Evolutionary conservation across 495 filamentous ascomycete species (phyloP), one percentile per base, ranked within the genome.

Genomic region (Hypoxylon lienhwacheense): DNA sequence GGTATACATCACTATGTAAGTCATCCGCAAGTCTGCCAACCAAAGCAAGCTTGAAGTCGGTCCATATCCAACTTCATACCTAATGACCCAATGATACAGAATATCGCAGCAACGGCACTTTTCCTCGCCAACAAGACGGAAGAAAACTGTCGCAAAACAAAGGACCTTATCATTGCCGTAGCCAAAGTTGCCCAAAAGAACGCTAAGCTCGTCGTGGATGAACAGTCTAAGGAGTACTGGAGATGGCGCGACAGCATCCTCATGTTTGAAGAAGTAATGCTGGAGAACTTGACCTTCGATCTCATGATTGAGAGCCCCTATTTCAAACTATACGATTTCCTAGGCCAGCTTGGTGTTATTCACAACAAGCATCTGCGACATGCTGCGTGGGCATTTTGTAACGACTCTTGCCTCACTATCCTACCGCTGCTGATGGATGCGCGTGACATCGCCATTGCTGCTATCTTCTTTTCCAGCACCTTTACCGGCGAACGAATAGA

Each of bases 121-220:
- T 97, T 96, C 63, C 81, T 98, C 5, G 92, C 93, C 6, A 95
- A 91, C 59, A 98, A 98, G 70, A 91, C 95, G 4, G 93, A 97
- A 59, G 93, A 98, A 66, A 92, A 91, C 65, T 89, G 88, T 64
- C 87, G 91, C 20, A 95, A 93, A 61, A 95, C 95, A 61, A 91
- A 87, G 60, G 90, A 97, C 53, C 74, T 98, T 24, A 88, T 98
- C 48, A 82, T 95, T 16, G 89, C 91, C 0, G 95, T 92, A 62
- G 91, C 90, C 40, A 89, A 90, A 53, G 91, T 96, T 10, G 95
- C 92, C 21, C 92, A 95, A 67, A 97, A 98, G 72, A 87, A 97
- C 60, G 75, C 87, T 5, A 85, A 89, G 61, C 79, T 95, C 44
- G 69, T 87, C 7, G 86, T 98, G 17, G 92, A 97, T 63, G 93